phyloP scores from a whole-genome alignment of 176 grass and related monocot genomes.

The Aegilops bicornis region DNA sequence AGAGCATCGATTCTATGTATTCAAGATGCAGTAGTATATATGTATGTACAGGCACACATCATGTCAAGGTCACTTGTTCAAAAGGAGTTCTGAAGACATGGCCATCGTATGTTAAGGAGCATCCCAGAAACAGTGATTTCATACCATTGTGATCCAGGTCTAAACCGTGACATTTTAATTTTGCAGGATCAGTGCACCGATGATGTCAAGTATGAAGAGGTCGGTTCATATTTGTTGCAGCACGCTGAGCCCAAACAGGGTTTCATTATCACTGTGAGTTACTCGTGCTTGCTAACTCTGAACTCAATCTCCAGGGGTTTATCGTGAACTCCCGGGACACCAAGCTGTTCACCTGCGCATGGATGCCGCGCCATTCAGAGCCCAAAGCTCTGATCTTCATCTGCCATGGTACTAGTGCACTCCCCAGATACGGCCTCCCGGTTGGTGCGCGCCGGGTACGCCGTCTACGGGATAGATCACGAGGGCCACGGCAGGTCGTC shows the following conservation, averaged over 20 bases:
- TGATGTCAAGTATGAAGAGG: slow-evolving; percentile 39
- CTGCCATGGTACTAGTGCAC: slow-evolving; percentile 21
- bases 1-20: neutral
- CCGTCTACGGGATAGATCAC: slow-evolving; percentile 64
- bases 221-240: neutral
- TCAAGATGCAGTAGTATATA: neutral
- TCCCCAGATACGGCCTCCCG: slow-evolving; percentile 38
- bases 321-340: slow-evolving; percentile 40
- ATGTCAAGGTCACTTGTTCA: neutral
- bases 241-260: neutral
- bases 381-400: slow-evolving; percentile 65
- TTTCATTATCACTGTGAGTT: too few relatives aligned
- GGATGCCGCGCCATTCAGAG: slow-evolving; percentile 28
- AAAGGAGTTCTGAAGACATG: neutral
- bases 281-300: neutral
- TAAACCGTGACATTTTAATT: neutral
- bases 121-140: neutral
- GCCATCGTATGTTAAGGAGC: slow-evolving; percentile 32
- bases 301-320: slow-evolving; percentile 39
- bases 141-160: neutral
- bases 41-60: neutral
- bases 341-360: slow-evolving; percentile 62
- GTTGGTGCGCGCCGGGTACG: slow-evolving; percentile 50
- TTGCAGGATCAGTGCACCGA: slow-evolving; percentile 7
- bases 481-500: slow-evolving; percentile 77